Evolutionary conservation across 148 eudicot species (phyloP).

Genomic region (Rhododendron simsii): DNA sequence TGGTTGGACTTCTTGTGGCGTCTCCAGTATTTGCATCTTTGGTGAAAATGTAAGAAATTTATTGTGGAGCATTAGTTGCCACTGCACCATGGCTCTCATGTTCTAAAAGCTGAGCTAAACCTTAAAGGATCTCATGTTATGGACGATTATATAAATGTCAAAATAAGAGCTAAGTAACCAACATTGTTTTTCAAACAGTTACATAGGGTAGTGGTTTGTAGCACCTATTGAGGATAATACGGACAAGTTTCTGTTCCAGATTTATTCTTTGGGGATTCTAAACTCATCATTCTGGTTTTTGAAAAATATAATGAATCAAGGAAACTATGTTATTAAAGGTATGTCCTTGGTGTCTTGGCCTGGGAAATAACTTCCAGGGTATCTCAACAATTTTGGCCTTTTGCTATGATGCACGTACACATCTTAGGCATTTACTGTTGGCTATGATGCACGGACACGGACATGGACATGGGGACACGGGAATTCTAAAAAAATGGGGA

Average conservation of each 20-base stretch:
- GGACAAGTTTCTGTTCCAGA: background rate
- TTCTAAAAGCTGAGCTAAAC: background rate
- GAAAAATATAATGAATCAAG: background rate
- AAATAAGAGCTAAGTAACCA: background rate
- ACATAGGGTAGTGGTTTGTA: background rate
- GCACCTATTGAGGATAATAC: background rate
- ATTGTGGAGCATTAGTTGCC: background rate
- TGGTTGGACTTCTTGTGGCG: conserved; percentile 94
- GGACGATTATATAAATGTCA: background rate
- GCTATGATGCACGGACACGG: no score
- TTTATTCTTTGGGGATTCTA: background rate
- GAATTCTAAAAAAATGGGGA: no score
- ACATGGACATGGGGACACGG: no score
- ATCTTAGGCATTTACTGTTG: background rate
- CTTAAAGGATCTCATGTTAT: background rate
- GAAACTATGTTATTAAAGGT: background rate
- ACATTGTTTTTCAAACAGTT: background rate
- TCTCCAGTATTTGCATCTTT: conserved; percentile 86
- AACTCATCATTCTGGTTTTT: background rate
- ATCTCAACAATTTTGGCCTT: background rate
- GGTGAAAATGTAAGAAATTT: conserved; percentile 58
- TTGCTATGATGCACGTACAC: no score
- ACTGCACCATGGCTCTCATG: background rate
- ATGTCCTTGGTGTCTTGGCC: background rate
- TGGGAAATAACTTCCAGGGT: background rate